Percentiles rank a stretch among this genome's conserved stretches.
Evolutionary conservation across 2,329 filamentous ascomycete species (phyloP).

Genomic region (Aspergillus ruber): DNA sequence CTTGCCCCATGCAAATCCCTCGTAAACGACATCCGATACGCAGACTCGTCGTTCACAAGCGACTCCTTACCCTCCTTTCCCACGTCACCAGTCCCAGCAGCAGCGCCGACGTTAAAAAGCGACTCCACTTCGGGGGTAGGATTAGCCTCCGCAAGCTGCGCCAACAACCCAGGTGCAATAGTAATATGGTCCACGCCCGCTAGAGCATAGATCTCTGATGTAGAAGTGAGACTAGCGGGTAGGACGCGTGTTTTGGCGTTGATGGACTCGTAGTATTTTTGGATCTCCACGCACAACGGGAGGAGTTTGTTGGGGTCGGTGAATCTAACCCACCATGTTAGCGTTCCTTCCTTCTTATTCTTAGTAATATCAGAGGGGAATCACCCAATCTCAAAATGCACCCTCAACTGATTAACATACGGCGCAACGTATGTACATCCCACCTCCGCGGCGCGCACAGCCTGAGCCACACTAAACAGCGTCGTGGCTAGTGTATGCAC

Average conservation of each 20-base stretch:
- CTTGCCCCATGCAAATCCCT: conserved; percentile 33
- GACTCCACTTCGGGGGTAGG: conserved; percentile 25
- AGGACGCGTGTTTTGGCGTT: conserved; percentile 46
- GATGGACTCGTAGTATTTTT: conserved; percentile 46
- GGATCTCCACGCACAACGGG: conserved; percentile 45
- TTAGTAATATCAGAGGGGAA: too few relatives aligned
- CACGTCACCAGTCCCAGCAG: conserved; percentile 3
- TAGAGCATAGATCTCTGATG: conserved; percentile 53
- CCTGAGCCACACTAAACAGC: conserved; percentile 57
- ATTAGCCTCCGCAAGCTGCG: conserved; percentile 39
- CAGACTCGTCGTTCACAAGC: conserved; percentile 38
- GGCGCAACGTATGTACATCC: conserved; percentile 59
- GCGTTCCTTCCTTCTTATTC: too few relatives aligned
- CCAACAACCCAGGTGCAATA: conserved; percentile 49
- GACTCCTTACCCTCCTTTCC: conserved; percentile 7
- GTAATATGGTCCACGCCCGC: conserved; percentile 56
- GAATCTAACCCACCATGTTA: too few relatives aligned
- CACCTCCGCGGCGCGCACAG: conserved; percentile 51
- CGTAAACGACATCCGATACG: conserved; percentile 48
- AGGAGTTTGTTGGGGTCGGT: conserved; percentile 32
- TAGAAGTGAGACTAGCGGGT: conserved; percentile 52
- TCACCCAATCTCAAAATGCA: conserved; percentile 48
- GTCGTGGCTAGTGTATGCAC: conserved; percentile 58
- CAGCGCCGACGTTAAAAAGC: conserved; percentile 19
- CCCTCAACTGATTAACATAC: conserved; percentile 58